phyloP scores from a whole-genome alignment of 2,329 filamentous ascomycete species.

The Seiridium cupressi region DNA sequence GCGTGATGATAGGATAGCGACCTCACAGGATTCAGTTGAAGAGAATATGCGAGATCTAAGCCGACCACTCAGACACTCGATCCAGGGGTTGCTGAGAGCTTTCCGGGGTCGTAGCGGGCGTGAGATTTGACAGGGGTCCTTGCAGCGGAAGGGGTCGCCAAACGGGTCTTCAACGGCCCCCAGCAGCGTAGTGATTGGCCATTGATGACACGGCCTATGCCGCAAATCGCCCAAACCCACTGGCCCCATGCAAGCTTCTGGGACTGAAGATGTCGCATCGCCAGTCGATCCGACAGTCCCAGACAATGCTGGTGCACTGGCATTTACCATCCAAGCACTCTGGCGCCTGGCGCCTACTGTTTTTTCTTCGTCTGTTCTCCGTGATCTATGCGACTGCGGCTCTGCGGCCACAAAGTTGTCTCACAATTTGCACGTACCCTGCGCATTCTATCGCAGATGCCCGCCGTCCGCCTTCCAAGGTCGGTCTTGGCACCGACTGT shows the following conservation, averaged over 20 bases:
- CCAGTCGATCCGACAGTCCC: constrained; percentile 35
- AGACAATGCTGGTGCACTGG: constrained; percentile 6
- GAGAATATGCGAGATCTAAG: background rate
- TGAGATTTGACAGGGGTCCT: background rate
- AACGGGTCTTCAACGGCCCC: no score
- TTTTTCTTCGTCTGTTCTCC: background rate
- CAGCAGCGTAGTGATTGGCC: background rate
- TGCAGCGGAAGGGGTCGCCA: background rate
- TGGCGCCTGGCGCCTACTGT: background rate
- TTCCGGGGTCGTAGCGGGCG: background rate
- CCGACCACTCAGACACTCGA: background rate
- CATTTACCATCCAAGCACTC: background rate
- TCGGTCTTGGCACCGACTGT: background rate
- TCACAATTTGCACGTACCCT: background rate
- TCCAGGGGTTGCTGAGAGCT: background rate
- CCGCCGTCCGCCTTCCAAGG: no score
- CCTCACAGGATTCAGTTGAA: background rate
- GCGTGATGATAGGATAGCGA: no score
- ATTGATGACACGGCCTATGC: background rate
- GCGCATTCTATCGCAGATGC: background rate
- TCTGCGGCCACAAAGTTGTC: background rate
- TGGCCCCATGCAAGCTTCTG: constrained; percentile 23
- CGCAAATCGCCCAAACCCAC: constrained; percentile 11
- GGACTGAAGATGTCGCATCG: constrained; percentile 35
- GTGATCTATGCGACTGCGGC: background rate